Base-by-base conservation (phyloP, 352 stramenopile species). In the Phytophthora ohioensis region DNA sequence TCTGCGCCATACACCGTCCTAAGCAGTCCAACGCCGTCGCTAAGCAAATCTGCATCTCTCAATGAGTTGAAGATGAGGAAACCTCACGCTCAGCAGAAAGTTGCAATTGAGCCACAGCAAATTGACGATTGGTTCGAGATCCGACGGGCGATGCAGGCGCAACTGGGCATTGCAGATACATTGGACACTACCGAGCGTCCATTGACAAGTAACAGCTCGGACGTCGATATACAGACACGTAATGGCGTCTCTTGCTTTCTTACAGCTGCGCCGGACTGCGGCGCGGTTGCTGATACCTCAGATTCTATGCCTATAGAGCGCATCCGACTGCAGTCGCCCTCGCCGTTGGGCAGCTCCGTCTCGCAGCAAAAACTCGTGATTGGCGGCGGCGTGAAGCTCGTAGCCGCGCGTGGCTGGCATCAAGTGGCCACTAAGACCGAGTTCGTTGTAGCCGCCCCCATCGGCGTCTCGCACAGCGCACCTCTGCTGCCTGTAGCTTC, bases 371-470 rank as follows among this genome's bases (percentile, higher is more conserved):
- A 58, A 52, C 30, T 38, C 61, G 8, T 38, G 64, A 48, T 46
- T 1, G 12, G 3, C 8, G 57, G 57, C 2, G 10, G 10, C 10
- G 11, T 31, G 4, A 66, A 65, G 41, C 54, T 75, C 39, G 52
- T 35, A 27, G 12, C n/a, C 15, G 5, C 43, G 34, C 42, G 61
- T 31, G 47, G 34, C 9, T 89, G 83, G 83, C 75, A 87, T 45
- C 75, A 69, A 7, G 81, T 89, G 27, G 15, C 76, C 9, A 85
- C 77, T 10, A 90, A 89, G 54, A 81, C 73, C 2, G 70, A 84
- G 59, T 64, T 90, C 34, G 64, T 86, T 13, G 75, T 89, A 30
- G 53, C 67, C 13, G 13, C 49, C 0, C 6, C 39, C 27, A 52
- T 73, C 17, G 46, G 46, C 1, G 39, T 21, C 5, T 64, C 68